Percentiles rank a stretch among this genome's conserved stretches.
Conservation (phyloP, 2,329 filamentous ascomycete genomes). For the Stagonosporopsis chrysanthemi region DNA sequence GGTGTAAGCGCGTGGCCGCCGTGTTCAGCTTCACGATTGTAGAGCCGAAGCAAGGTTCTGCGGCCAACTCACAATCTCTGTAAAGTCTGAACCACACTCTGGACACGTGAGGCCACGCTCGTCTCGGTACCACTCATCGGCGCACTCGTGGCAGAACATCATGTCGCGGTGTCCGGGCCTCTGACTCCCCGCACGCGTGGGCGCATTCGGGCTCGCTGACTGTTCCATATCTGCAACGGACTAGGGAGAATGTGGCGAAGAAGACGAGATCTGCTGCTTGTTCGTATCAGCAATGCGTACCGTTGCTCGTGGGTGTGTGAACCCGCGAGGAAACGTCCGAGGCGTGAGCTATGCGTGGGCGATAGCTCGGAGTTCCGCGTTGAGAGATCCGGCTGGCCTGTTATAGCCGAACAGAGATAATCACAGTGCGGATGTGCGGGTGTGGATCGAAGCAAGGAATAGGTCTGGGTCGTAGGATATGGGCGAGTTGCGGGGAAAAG, state of each 20-base stretch:
- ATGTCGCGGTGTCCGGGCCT: conserved; percentile 63
- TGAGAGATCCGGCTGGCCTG: conserved; percentile 22
- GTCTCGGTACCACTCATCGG: conserved; percentile 80
- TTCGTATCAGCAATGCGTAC: conserved; percentile 14
- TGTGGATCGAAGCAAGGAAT: not conserved
- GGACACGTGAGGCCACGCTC: conserved; percentile 76
- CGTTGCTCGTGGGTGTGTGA: not conserved
- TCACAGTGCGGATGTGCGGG: not conserved
- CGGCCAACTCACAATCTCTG: conserved; percentile 76
- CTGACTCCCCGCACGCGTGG: conserved; percentile 16
- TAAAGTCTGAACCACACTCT: conserved; percentile 77
- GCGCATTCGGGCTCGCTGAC: conserved; percentile 26
- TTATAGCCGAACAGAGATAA: conserved; percentile 27
- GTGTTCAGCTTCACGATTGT: not conserved
- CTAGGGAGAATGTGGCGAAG: conserved; percentile 3
- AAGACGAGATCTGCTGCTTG: conserved; percentile 7
- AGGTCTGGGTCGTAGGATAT: conserved; percentile 1
- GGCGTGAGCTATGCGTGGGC: conserved; percentile 11
- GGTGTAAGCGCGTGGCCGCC: conserved; percentile 29
- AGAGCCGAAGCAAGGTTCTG: conserved; percentile 18
- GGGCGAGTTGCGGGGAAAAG: not conserved
- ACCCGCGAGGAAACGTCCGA: conserved; percentile 29
- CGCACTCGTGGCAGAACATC: conserved; percentile 85
- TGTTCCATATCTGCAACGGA: conserved; percentile 27
- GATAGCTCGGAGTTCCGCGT: conserved; percentile 37